Evolutionary conservation across 495 filamentous ascomycete species (phyloP), one percentile per base, ranked within the genome.

Genomic region (Penicilliopsis zonata): DNA sequence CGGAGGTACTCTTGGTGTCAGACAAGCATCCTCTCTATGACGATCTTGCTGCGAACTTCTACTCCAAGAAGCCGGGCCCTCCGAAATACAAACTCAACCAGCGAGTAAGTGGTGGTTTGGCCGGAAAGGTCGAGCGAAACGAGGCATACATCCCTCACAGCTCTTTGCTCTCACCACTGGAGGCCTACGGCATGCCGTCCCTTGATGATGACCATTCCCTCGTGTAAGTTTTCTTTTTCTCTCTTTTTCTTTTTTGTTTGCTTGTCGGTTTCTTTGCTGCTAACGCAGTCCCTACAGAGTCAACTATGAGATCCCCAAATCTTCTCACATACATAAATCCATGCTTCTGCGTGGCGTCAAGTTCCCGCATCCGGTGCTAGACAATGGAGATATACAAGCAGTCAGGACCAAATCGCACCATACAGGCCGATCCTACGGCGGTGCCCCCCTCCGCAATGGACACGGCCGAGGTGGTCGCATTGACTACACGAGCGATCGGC

Each of bases 291-390:
- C 15, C 9, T 21, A 13, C 35, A 94, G 82, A 42, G 82, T 94
- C 28, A 55, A 79, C 37, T 99, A 94, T 50, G 72, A 81, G 18
- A 80, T 94, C 53, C 87, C 87, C 1, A 58, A 69, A 24, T 72
- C 70, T 9, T 56, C 59, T 10, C 67, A 81, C 42, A 57, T 73
- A 13, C 90, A 99, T 59, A 95, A 94, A 45, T 94, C 87, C 5
- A 90, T 92, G 82, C 69, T 99, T 15, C 68, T 99, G 31, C 76
- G 82, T 3, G 92, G 90, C 5, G 75, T 87, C 26, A 74, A 79
- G 41, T 69, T 86, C 31, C 61, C 74, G 0, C 56, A 65, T 1
- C 75, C 82, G 6, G 79, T 74, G 3, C 66, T 99, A 2, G 75
- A 80, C 41, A 61, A 70, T 13, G 65, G 55, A 29, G 92, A 99